These are phyloP conservation scores for Sungouiella thailandica DNA, from an alignment of 805 yeast species.

Conservation along the genomic window DNA sequence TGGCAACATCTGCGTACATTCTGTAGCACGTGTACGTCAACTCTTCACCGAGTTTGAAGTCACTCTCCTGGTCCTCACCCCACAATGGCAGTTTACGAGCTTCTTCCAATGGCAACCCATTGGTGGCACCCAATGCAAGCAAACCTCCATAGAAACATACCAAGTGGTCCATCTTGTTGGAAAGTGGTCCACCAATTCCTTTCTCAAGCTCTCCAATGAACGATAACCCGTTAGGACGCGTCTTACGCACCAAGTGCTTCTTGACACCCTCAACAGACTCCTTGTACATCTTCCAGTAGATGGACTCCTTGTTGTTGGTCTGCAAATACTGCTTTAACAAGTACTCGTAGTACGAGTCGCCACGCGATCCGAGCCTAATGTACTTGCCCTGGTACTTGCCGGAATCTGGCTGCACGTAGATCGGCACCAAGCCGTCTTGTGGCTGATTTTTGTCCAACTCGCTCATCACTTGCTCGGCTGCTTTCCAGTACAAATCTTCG, in stretches of 20 bases:
- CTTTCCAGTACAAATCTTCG: slow-evolving; percentile 71
- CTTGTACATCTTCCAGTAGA: slow-evolving; percentile 71
- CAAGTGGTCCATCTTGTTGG: slow-evolving; percentile 84
- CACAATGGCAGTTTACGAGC: slow-evolving; percentile 56
- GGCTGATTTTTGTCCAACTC: slow-evolving; percentile 63
- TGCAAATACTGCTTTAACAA: slow-evolving; percentile 80
- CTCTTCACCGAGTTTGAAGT: slow-evolving; percentile 67
- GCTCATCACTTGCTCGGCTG: slow-evolving; percentile 68
- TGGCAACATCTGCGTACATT: slow-evolving; percentile 67
- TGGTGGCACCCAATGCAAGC: slow-evolving; percentile 84
- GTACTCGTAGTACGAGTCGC: slow-evolving; percentile 91
- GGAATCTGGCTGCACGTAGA: slow-evolving; percentile 67
- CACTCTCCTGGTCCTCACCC: slow-evolving; percentile 54
- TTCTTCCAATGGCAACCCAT: slow-evolving; percentile 52
- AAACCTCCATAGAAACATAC: slow-evolving; percentile 91
- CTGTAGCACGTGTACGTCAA: slow-evolving; percentile 76
- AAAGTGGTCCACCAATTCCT: slow-evolving; percentile 58
- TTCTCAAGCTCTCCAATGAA: slow-evolving; percentile 73
- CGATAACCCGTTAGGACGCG: slow-evolving; percentile 58
- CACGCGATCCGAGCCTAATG: slow-evolving; percentile 84
- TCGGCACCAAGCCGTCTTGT: slow-evolving; percentile 76
- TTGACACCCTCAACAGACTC: slow-evolving; percentile 76
- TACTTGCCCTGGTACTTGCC: slow-evolving; percentile 61
- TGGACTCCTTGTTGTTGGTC: slow-evolving; percentile 54
- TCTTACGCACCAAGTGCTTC: slow-evolving; percentile 54